Percentiles rank a stretch among this genome's conserved stretches.
Conservation (phyloP, 2,329 filamentous ascomycete genomes). For the Chaetomium strumarium region DNA sequence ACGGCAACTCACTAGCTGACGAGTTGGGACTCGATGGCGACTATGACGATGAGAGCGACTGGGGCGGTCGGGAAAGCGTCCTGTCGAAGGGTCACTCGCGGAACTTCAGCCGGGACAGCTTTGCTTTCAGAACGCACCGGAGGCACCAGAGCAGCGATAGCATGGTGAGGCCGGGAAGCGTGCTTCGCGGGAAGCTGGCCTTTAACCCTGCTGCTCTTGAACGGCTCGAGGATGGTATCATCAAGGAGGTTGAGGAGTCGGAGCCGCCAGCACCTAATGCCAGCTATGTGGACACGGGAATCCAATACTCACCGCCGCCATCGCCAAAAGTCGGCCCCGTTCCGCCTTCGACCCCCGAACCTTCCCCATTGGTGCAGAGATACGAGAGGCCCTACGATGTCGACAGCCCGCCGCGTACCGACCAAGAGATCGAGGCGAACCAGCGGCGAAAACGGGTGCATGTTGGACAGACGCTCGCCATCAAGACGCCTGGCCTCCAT, state of each 20-base stretch:
- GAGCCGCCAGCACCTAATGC: slow-evolving; percentile 33
- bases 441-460: slow-evolving; percentile 65
- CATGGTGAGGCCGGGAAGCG: slow-evolving; percentile 48
- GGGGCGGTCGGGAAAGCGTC: slow-evolving; percentile 61
- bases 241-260: slow-evolving; percentile 44
- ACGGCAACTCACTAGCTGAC: slow-evolving; percentile 76
- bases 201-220: slow-evolving; percentile 52
- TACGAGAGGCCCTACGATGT: slow-evolving; percentile 37
- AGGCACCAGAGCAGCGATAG: slow-evolving; percentile 56
- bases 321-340: slow-evolving; percentile 53
- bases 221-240: slow-evolving; percentile 46
- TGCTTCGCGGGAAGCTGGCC: slow-evolving; percentile 46
- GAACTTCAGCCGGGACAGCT: slow-evolving; percentile 53
- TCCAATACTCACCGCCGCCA: slow-evolving; percentile 77
- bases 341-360: slow-evolving; percentile 41
- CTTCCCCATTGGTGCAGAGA: slow-evolving; percentile 30
- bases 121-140: slow-evolving; percentile 44
- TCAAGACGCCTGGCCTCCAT: slow-evolving; percentile 39
- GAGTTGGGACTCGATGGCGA: slow-evolving; percentile 85
- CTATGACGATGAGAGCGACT: slow-evolving; percentile 64
- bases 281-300: slow-evolving; percentile 66
- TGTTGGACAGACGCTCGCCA: slow-evolving; percentile 42
- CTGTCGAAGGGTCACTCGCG: slow-evolving; percentile 49
- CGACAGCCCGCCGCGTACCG: slow-evolving; percentile 41
- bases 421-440: slow-evolving; percentile 64